Conservation (phyloP, 139 green algal genomes). For the Axilococcus clingmanii region DNA sequence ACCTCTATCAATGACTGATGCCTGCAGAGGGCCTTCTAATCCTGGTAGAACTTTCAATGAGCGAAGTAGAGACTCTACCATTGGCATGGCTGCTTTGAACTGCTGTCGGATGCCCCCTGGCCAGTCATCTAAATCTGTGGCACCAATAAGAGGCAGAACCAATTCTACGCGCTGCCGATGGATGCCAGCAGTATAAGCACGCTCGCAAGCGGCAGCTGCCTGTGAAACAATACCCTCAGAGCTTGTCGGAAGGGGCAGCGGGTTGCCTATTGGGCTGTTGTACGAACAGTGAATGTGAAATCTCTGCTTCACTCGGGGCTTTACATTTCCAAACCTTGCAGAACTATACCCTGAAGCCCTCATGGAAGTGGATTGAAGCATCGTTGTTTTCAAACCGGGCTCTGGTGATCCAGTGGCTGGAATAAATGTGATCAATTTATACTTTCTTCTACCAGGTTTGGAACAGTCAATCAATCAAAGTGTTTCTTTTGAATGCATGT, state of each 20-base stretch:
- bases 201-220: conserved; percentile 37
- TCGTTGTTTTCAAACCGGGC: too few relatives aligned
- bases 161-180: conserved; percentile 64
- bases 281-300: too few relatives aligned
- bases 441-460: too few relatives aligned
- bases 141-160: conserved; percentile 79
- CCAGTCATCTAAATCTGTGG: conserved; percentile 89
- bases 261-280: too few relatives aligned
- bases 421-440: too few relatives aligned
- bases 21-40: conserved; percentile 42
- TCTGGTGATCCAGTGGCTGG: too few relatives aligned
- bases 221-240: conserved; percentile 47
- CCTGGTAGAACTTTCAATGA: conserved; percentile 45
- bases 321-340: too few relatives aligned
- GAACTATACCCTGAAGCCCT: too few relatives aligned
- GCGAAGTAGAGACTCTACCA: conserved; percentile 37
- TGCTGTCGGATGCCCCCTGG: conserved; percentile 78
- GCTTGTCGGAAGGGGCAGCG: not conserved
- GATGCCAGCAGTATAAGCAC: conserved; percentile 50
- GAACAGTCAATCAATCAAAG: too few relatives aligned
- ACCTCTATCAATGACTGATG: conserved; percentile 61
- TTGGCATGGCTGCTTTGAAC: conserved; percentile 59
- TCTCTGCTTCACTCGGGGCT: too few relatives aligned
- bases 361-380: too few relatives aligned
- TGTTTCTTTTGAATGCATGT: too few relatives aligned